Base-by-base conservation (phyloP, 179 eudicot genomes). In the Dionaea muscipula region DNA sequence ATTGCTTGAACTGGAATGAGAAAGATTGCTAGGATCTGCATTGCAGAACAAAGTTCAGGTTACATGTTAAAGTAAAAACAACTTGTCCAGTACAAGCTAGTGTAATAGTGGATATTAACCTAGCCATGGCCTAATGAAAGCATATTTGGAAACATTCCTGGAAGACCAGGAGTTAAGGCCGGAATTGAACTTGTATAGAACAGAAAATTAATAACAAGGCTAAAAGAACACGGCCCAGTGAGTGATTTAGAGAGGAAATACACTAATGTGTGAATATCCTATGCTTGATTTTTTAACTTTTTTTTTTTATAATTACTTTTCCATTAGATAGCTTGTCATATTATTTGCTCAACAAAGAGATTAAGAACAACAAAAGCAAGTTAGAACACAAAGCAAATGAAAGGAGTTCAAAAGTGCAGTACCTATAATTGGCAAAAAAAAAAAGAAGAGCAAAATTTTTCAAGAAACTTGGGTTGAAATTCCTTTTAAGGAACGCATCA, bases 1-100 rank as follows among this genome's bases (percentile, higher is more conserved):
- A 93, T 93, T 28, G 96, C 95, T 65, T 93, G 99, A 51, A 82
- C 77, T 26, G 99, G 99, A 95, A 93, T 85, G 33, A 93, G 68
- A 25, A 96, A 96, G 59, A 88, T 83, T 61, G 79, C 74, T 72
- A 81, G 82, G 55, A 88, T 75, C 83, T 85, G 85, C 75, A 55
- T 48, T 22, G 26, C 49, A 21, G 35, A 43, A 11, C 24, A 37
- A 23, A 7, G 58, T 15, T n/a, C n/a, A 1, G 21, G 41, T 35
- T 37, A 14, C 19, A 27, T 19, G 7, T 7, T 10, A 0, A 12
- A 49, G 19, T 39, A 20, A 46, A 12, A 0, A 68, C 33, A 44
- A 44, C n/a, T n/a, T n/a, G n/a, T n/a, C n/a, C n/a, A 36, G 28
- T 28, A 53, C 37, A 18, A 5, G 2, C 0, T 21, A n/a, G 9